These are phyloP conservation scores for Wickerhamomyces chaumierensis DNA, from an alignment of 805 yeast genomes.

Conservation along the genomic window DNA sequence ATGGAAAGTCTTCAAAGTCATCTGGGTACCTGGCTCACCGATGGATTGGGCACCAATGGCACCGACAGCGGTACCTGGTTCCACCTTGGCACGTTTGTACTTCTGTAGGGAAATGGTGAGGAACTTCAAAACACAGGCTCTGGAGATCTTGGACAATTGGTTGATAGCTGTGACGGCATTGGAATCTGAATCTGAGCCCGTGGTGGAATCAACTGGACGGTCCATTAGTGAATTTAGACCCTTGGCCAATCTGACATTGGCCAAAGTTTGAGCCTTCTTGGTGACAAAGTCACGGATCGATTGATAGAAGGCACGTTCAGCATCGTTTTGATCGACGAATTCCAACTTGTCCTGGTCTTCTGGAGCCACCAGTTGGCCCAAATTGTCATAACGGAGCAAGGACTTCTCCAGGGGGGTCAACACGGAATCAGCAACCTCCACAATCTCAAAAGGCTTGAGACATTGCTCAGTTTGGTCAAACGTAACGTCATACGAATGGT, in stretches of 20 bases:
- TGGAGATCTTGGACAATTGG: conserved; percentile 60
- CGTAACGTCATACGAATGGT: conserved; percentile 72
- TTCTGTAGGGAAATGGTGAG: conserved; percentile 68
- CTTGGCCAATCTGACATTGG: conserved; percentile 41
- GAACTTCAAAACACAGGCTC: conserved; percentile 48
- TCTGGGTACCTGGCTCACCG: conserved; percentile 99
- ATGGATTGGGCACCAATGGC: conserved; percentile 99
- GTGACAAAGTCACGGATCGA: conserved; percentile 58
- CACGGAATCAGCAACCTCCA: conserved; percentile 39
- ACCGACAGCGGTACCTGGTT: conserved; percentile 99
- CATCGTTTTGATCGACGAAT: conserved; percentile 74
- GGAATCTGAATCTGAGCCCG: conserved; percentile 33
- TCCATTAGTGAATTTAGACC: conserved; percentile 36
- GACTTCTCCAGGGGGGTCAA: conserved; percentile 50
- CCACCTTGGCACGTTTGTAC: conserved; percentile 84
- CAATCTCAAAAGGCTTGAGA: conserved; percentile 61
- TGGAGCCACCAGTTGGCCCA: conserved; percentile 40
- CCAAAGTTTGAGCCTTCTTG: conserved; percentile 46
- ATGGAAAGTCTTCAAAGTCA: conserved; percentile 95
- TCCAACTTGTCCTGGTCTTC: conserved; percentile 42
- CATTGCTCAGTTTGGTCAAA: conserved; percentile 41
- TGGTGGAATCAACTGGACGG: conserved; percentile 33
- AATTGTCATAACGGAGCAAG: conserved; percentile 60
- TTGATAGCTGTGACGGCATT: conserved; percentile 35
- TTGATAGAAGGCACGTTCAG: conserved; percentile 74